phyloP scores from a whole-genome alignment of 192 early-diverging fungal genomes.

The Coemansia sp. region DNA sequence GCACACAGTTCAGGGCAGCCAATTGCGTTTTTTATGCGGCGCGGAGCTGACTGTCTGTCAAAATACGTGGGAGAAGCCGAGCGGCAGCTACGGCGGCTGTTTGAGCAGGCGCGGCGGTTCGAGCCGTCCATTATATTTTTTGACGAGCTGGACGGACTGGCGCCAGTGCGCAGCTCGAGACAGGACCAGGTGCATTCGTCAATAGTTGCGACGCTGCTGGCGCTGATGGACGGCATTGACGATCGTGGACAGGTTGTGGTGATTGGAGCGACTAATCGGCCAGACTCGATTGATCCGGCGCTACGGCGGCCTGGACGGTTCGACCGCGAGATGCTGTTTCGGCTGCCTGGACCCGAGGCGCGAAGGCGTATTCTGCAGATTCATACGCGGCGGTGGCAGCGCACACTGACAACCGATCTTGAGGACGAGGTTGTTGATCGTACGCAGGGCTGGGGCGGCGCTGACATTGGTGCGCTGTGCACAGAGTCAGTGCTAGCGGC shows the following conservation, averaged over 20 bases:
- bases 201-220: slow-evolving; percentile 87
- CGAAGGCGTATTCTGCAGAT: slow-evolving; percentile 73
- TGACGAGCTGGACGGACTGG: slow-evolving; percentile 96
- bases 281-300: slow-evolving; percentile 91
- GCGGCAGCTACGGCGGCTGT: slow-evolving; percentile 87
- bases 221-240: slow-evolving; percentile 93
- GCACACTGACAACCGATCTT: slow-evolving; percentile 61
- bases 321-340: slow-evolving; percentile 88
- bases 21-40: slow-evolving; percentile 36
- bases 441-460: slow-evolving; percentile 97
- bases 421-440: slow-evolving; percentile 45
- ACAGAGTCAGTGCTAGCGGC: slow-evolving; percentile 71
- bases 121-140: slow-evolving; percentile 96
- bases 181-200: slow-evolving; percentile 83
- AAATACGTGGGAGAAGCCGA: slow-evolving; percentile 99
- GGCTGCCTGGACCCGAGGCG: slow-evolving; percentile 75
- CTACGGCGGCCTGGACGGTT: slow-evolving; percentile 90
- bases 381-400: slow-evolving; percentile 55
- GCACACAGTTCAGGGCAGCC: background rate
- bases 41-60: slow-evolving; percentile 95
- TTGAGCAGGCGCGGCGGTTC: slow-evolving; percentile 87
- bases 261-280: slow-evolving; percentile 96
- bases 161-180: slow-evolving; percentile 68
- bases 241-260: slow-evolving; percentile 91
- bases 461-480: slow-evolving; percentile 85